Evolutionary conservation across 768 basidiomycete species (phyloP), one percentile per base, ranked within the genome.

Genomic region (Lactarius quietus): DNA sequence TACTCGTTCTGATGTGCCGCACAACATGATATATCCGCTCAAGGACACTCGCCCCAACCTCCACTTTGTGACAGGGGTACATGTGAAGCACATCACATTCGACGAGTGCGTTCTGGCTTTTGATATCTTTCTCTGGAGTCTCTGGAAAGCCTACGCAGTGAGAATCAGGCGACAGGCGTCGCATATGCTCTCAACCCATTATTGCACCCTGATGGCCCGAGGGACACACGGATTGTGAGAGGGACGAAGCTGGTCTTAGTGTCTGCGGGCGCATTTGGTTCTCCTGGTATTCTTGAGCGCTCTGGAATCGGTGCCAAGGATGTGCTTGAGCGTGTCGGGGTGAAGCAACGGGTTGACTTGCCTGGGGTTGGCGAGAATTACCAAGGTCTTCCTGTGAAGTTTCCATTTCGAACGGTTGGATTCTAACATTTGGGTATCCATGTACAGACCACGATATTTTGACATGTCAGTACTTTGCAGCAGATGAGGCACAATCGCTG

Each of bases 1-100:
- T 31, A 78, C 69, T 51, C 82, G 87, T 33, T 86, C 85, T 0
- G 86, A 87, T 69, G 69, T 80, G 0, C 78, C 86, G 2, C 80
- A 79, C 28, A 45, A 73, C 62, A 80, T 76, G 62, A 58, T 81
- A 4, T 81, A 79, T 56, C 74, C 75, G 18, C 72, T 73, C 8
- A 78, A 76, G 17, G 70, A 74, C 7, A 68, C 65, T 0, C 59
- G 73, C 8, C 69, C 70, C n/a, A 79, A 78, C 63, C 38, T 81
- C 1, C 68, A 70, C 6, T 68, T 80, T 33, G 23, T 71, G 1
- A 74, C 73, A 1, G 79, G 74, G 0, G 75, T 72, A 29, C 67
- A 68, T n/a, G 78, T 79, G 9, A 76, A 73, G 56, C 74, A 77
- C 7, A 67, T 79, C 53, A 26, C 73, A 10, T 68, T 79, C 62